Evolutionary conservation across 176 grass and related monocot genomes (phyloP), one percentile per base, ranked within the genome.

Genomic region (Poa pratensis): DNA sequence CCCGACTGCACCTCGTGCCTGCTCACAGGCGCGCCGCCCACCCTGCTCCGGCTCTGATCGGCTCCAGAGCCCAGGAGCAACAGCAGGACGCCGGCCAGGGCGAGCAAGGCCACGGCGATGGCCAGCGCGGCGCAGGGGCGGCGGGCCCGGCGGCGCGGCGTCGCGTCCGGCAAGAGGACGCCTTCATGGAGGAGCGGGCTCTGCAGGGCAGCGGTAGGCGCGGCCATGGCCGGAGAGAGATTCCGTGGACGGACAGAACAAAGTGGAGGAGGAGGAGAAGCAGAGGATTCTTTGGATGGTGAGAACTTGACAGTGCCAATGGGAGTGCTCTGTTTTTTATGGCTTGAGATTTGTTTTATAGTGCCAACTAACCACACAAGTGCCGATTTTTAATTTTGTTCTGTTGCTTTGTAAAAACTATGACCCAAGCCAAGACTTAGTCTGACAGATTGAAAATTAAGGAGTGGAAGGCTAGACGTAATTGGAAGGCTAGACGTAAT

Each of bases 1-100:
- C 40, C 85, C 9, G 83, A 93, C 76, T 87, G 62, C 48, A 87
- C 80, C 61, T 51, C 86, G 26, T 90, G 79, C 87, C 10, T 24
- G 84, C 70, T 78, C 88, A 27, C n/a, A 30, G 67, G 45, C 64
- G 17, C 53, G 3, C 59, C 43, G 10, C 51, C 18, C 26, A 20
- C 69, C 48, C 39, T 28, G 3, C 40, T 20, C 17, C 39, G 53
- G 13, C 26, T 51, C 1, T 26, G 48, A 2, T 3, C 57, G 1
- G 2, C 28, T n/a, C 26, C 63, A 6, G 69, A 9, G 85, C 2
- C 18, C 55, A 81, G 39, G 75, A 88, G 2, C 14, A 86, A 1
- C 14, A 88, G 73, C 5, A 86, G n/a, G 13, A 72, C 57, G 45
- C 87, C 77, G 19, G 79, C 58, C 42, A 91, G 7, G 6, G 76